phyloP scores from a whole-genome alignment of 805 yeast genomes.

The Sugiyamaella valdiviana region DNA sequence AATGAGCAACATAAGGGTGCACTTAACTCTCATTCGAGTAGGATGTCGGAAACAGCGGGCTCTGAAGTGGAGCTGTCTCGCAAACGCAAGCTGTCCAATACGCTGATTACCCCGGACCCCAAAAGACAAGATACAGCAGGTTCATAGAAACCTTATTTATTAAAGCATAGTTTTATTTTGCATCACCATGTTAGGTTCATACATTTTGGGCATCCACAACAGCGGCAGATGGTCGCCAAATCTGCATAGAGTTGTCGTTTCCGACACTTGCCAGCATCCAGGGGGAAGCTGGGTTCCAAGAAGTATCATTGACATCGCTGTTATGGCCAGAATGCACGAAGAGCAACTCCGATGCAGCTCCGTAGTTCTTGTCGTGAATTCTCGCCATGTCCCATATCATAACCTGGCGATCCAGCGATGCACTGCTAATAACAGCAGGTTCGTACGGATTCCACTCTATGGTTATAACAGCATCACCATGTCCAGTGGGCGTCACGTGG shows the following conservation, averaged over 20 bases:
- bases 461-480: conserved; percentile 53
- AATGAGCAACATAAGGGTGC: not conserved
- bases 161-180: not conserved
- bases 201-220: conserved; percentile 27
- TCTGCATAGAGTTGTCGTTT: conserved; percentile 80
- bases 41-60: no score
- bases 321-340: conserved; percentile 84
- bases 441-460: conserved; percentile 65
- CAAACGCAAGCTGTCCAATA: not conserved
- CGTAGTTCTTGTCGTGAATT: conserved; percentile 13
- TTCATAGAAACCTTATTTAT: not conserved
- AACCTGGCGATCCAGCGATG: conserved; percentile 56
- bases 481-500: conserved; percentile 32
- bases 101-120: conserved; percentile 2
- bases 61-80: no score
- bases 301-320: conserved; percentile 76
- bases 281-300: conserved; percentile 71
- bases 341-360: conserved; percentile 31
- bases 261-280: conserved; percentile 71
- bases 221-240: conserved; percentile 63
- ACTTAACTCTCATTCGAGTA: no score
- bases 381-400: conserved; percentile 52
- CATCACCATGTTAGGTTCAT: not conserved
- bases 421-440: conserved; percentile 52
- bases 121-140: not conserved